Evolutionary conservation across 148 eudicot species (phyloP), one percentile per base, ranked within the genome.

Genomic region (Heliosperma pusillum): DNA sequence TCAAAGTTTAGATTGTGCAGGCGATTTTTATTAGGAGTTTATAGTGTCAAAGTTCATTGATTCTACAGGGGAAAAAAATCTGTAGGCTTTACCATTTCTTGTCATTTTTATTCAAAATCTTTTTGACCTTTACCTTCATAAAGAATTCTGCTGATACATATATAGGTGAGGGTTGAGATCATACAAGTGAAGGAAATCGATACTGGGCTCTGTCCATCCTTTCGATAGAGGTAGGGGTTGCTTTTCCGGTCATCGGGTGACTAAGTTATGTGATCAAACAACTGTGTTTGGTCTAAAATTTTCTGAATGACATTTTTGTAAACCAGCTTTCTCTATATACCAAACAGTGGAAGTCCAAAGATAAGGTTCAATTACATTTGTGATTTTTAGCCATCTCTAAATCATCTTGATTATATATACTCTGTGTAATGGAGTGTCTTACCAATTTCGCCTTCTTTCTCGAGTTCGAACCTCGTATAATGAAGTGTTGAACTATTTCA

Each of bases 1-100:
- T 74, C 42, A 73, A 62, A 80, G 80, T 81, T 78, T 78, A 83
- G 86, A 82, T 73, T 82, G 66, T 77, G 72, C 82, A 78, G 82
- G 79, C 76, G 80, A 80, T 82, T 82, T 82, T 56, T 87, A 74
- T 57, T 80, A 74, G 76, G 2, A 33, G 71, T 73, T 77, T 47
- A 36, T 58, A 63, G 66, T 22, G 29, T 27, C 50, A 74, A 80
- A 70, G 75, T 73, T 66, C 73, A 80, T 80, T 80, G 65, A 77
- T 67, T 79, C 27, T 73, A 73, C 60, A 83, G 82, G 78, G 70
- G 61, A 65, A 56, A 57, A 44, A 68, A 47, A 76, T 71, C 42
- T 71, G 59, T 22, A 72, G 74, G 70, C 70, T 69, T 56, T 50
- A 33, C 56, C 42, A 53, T 29, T 74, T 74, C 66, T 22, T 25